Base-by-base conservation (phyloP, 495 filamentous ascomycete species). In the Chaetomium fimeti region DNA sequence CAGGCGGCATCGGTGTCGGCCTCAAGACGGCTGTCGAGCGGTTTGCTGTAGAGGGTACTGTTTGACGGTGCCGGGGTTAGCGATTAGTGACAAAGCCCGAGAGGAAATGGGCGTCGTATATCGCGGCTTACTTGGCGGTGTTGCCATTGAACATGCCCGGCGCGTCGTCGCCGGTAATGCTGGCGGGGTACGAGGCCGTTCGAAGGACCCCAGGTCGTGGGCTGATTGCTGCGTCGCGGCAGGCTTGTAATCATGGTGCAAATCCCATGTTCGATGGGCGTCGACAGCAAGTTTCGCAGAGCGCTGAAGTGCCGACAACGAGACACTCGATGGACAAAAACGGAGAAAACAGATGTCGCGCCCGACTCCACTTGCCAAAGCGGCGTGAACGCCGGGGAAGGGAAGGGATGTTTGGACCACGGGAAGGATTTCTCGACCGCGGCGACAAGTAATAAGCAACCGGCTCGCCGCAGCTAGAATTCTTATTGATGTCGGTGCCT, bases 1-100 rank as follows among this genome's bases (percentile, higher is more conserved):
- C 47, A 27, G 68, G 65, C 11, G 71, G 58, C 53, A 72, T 66
- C 6, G 73, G 66, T 40, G 68, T 66, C 15, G 66, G 63, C 40
- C 69, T 73, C 24, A 32, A 54, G 40, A 53, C 48, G 11, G 60
- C 38, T 12, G 60, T 59, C 6, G 67, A 20, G 15, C 59, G 67
- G 27, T 24, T 25, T 9, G 64, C 56, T 27, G 54, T 40, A 22
- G 64, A n/a, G 24, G 49, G 40, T 32, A 45, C 71, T 73, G 38
- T 43, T 32, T 20, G 36, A 48, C 59, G 22, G 24, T 18, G 45
- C 47, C 28, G 45, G 8, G 18, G 29, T 72, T 54, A 71, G 69
- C 66, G 45, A 58, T n/a, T 45, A 20, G 45, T n/a, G 45, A 18
- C 6, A 49, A 36, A 36, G 24, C 7, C 11, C 27, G 11, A 22